Conservation (phyloP, 306 rosid species). For the Comarum palustre region DNA sequence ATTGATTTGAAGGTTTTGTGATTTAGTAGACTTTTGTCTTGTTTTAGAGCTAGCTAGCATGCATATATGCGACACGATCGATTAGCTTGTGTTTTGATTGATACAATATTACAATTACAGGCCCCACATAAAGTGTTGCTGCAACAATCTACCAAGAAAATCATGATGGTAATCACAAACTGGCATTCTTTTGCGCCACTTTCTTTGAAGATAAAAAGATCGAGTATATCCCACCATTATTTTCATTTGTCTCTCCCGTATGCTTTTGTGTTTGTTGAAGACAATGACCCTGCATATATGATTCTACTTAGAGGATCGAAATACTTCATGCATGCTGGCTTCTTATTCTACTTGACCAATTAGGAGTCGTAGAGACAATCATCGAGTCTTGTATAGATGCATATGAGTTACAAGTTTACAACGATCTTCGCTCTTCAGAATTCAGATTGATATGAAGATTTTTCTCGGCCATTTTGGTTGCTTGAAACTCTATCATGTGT, state of each 20-base stretch:
- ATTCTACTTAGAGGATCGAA: not conserved
- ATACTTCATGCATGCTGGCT: not conserved
- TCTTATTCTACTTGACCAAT: not conserved
- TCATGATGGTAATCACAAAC: constrained; percentile 22
- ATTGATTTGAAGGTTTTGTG: not conserved
- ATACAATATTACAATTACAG: not conserved
- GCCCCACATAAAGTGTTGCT: constrained; percentile 9
- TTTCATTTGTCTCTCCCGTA: not conserved
- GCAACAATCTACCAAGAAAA: constrained; percentile 12
- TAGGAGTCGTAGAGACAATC: not conserved
- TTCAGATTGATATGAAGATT: not conserved
- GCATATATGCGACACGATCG: not conserved
- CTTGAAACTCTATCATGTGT: not conserved
- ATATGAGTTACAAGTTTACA: not conserved
- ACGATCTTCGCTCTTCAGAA: not conserved
- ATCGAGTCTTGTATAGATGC: not conserved
- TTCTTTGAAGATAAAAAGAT: constrained; percentile 9
- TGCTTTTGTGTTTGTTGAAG: constrained; percentile 14
- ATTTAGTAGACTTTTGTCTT: not conserved
- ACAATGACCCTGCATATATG: not conserved
- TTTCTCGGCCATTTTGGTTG: not conserved
- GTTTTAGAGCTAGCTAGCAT: not conserved
- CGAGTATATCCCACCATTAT: constrained; percentile 4
- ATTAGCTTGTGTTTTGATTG: not conserved
- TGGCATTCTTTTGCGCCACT: constrained; percentile 18